phyloP scores from a whole-genome alignment of 176 grass and related monocot genomes.

The Eleusine indica region DNA sequence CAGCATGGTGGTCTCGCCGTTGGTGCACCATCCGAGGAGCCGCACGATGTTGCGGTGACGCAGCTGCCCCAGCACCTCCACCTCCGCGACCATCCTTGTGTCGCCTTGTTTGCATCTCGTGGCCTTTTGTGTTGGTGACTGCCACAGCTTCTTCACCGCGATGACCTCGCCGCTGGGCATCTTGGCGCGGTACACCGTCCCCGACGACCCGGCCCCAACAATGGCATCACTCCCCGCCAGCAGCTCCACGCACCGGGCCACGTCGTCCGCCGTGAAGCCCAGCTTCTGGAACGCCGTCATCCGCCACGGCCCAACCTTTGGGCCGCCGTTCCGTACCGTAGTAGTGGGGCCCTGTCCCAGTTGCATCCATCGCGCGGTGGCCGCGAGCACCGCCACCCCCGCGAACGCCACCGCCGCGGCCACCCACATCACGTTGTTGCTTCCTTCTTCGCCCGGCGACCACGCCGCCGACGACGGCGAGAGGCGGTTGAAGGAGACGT shows the following conservation, averaged over 20 bases:
- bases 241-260: conserved; percentile 53
- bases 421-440: conserved; percentile 45
- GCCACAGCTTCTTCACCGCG: conserved; percentile 93
- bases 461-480: neutral
- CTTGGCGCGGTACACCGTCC: conserved; percentile 87
- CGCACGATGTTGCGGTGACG: conserved; percentile 95
- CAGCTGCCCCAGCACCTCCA: conserved; percentile 78
- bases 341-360: conserved; percentile 24
- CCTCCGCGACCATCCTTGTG: conserved; percentile 50
- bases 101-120: neutral
- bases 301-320: conserved; percentile 47
- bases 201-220: conserved; percentile 72
- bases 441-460: too few species aligned
- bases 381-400: conserved; percentile 62
- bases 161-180: conserved; percentile 83
- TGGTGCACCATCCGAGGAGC: conserved; percentile 74
- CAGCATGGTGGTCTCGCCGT: conserved; percentile 71
- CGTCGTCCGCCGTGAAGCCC: conserved; percentile 80
- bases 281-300: conserved; percentile 88
- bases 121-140: conserved; percentile 40
- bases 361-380: conserved; percentile 67
- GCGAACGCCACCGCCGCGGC: conserved; percentile 64
- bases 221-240: conserved; percentile 58
- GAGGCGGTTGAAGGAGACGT: conserved; percentile 79
- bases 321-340: neutral